These are phyloP conservation scores for Malania oleifera DNA, from an alignment of 164 flowering plant genomes.

Conservation along the genomic window DNA sequence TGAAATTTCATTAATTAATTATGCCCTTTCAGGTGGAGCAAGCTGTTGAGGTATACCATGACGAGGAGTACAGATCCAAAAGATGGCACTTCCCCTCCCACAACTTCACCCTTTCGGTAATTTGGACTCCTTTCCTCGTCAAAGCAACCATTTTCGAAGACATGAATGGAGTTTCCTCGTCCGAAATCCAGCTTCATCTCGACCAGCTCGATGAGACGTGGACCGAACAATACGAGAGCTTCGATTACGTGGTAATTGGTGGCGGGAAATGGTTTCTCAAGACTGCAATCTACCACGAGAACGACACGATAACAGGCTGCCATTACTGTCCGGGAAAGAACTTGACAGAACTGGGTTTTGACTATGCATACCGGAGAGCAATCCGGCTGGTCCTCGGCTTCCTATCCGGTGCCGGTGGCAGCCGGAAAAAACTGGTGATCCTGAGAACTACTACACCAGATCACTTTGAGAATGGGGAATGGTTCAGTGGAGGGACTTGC, in stretches of 20 bases:
- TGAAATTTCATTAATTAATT: too few relatives aligned
- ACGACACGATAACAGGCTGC: constrained; percentile 36
- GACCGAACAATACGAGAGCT: constrained; percentile 26
- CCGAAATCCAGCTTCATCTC: constrained; percentile 37
- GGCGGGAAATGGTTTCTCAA: constrained; percentile 54
- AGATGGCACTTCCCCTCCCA: constrained; percentile 59
- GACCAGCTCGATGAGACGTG: constrained; percentile 34
- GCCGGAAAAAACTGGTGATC: constrained; percentile 22
- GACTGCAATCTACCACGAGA: constrained; percentile 35
- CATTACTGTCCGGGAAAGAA: constrained; percentile 39
- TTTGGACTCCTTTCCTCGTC: constrained; percentile 49
- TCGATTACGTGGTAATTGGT: constrained; percentile 30
- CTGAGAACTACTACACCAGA: constrained; percentile 47
- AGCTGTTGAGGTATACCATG: constrained; percentile 38
- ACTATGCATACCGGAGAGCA: constrained; percentile 34
- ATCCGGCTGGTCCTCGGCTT: constrained; percentile 24
- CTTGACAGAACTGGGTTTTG: constrained; percentile 34
- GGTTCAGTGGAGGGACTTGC: constrained; percentile 74
- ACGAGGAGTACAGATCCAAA: constrained; percentile 40
- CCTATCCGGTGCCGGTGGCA: constrained; percentile 19
- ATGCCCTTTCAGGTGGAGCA: constrained; percentile 25
- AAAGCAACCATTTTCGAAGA: constrained; percentile 41
- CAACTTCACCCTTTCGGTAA: constrained; percentile 57
- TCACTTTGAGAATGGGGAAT: constrained; percentile 59
- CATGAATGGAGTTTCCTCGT: constrained; percentile 36